Percentiles rank a stretch among this genome's conserved stretches.
Evolutionary conservation across 371 early-diverging fungal species (phyloP).

Genomic region (Catenaria anguillulae): DNA sequence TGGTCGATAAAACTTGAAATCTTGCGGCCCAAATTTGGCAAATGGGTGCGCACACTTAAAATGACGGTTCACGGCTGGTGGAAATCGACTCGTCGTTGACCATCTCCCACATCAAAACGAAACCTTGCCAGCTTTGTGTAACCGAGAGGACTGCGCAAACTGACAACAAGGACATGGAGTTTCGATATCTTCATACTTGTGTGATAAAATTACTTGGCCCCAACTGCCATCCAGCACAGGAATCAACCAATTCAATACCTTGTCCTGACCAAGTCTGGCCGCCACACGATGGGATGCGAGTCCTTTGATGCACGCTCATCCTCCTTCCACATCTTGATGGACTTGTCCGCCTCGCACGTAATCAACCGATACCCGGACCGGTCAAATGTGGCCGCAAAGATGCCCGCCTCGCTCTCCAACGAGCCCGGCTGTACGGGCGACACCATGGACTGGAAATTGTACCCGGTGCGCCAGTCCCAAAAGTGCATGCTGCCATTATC

Average conservation of each 20-base stretch:
- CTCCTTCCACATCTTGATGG: constrained; percentile 93
- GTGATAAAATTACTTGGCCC: too few relatives aligned
- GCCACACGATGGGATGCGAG: constrained; percentile 50
- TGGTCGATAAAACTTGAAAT: too few relatives aligned
- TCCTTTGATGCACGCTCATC: constrained; percentile 51
- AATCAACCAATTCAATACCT: constrained; percentile 21
- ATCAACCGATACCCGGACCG: constrained; percentile 81
- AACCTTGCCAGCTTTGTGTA: too few relatives aligned
- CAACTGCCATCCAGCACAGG: too few relatives aligned
- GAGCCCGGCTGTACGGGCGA: constrained; percentile 87
- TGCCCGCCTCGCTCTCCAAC: constrained; percentile 87
- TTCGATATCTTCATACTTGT: too few relatives aligned
- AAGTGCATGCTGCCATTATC: constrained; percentile 91
- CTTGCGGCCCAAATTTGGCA: too few relatives aligned
- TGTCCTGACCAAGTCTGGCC: constrained; percentile 26
- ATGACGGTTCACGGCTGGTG: too few relatives aligned
- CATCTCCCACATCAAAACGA: too few relatives aligned
- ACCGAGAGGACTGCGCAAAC: too few relatives aligned
- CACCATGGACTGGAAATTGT: constrained; percentile 78
- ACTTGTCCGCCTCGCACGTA: constrained; percentile 96
- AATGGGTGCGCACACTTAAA: too few relatives aligned
- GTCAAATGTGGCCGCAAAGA: constrained; percentile 89
- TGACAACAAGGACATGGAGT: too few relatives aligned
- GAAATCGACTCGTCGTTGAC: too few relatives aligned
- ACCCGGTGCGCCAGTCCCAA: constrained; percentile 91